A percentile compares a stretch with the other conserved stretches of the same genome.
phyloP scores from a whole-genome alignment of 83 land plant species.

The Picea engelmannii region DNA sequence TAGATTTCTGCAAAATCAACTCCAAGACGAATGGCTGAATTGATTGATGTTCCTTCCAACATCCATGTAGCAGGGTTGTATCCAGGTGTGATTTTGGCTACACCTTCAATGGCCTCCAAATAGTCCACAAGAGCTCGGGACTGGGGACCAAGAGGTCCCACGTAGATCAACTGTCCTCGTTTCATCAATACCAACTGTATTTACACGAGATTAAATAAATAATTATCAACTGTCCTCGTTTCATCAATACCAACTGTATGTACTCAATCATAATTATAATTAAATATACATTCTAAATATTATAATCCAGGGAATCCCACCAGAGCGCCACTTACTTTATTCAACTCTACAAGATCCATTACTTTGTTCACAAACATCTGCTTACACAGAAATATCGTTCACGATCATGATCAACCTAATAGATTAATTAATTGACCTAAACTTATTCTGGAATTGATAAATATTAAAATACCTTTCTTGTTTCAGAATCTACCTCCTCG shows the following conservation, averaged over 20 bases:
- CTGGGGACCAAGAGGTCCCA: slow-evolving; percentile 35
- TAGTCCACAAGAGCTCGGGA: slow-evolving; percentile 42
- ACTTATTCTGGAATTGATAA: too few species aligned
- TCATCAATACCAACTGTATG: slow-evolving; percentile 44
- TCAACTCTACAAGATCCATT: background rate
- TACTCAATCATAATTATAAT: background rate
- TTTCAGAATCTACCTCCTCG: too few species aligned
- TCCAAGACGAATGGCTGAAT: background rate
- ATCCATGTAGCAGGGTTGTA: slow-evolving; percentile 25
- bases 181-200: slow-evolving; percentile 47
- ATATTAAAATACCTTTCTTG: too few species aligned
- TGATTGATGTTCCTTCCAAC: slow-evolving; percentile 11
- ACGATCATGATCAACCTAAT: too few species aligned
- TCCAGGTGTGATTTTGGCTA: slow-evolving; percentile 14
- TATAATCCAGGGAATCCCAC: background rate
- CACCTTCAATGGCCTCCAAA: slow-evolving; percentile 16
- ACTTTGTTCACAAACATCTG: background rate
- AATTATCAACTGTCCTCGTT: slow-evolving; percentile 39
- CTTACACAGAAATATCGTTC: background rate
- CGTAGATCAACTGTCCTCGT: slow-evolving; percentile 45
- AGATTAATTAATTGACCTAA: too few species aligned
- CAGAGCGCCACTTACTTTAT: background rate
- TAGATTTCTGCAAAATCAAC: slow-evolving; percentile 11
- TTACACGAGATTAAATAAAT: background rate
- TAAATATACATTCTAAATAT: too few species aligned